Evolutionary conservation across 805 yeast genomes (phyloP).

Genomic region (Nakazawaea molendinolei): DNA sequence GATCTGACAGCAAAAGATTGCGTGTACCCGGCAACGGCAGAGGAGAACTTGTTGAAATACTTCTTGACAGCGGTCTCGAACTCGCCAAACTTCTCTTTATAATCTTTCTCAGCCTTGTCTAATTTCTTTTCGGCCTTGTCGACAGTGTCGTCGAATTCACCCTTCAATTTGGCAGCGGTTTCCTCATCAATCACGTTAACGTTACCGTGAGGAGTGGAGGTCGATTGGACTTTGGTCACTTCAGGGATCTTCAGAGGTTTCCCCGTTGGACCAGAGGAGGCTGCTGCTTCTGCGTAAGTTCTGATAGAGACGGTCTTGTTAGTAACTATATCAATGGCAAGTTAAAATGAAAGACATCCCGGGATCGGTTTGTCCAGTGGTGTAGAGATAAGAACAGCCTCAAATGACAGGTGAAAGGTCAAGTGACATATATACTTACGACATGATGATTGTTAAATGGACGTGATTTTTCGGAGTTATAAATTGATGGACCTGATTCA

Average conservation of each 20-base stretch:
- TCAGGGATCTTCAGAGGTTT: constrained; percentile 25
- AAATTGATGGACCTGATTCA: too few relatives aligned
- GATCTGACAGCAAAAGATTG: constrained; percentile 18
- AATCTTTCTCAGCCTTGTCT: constrained; percentile 24
- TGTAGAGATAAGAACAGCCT: too few relatives aligned
- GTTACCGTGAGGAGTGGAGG: constrained; percentile 13
- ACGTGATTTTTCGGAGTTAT: too few relatives aligned
- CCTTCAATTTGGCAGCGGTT: constrained; percentile 11
- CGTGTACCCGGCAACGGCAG: constrained; percentile 11
- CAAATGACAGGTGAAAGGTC: too few relatives aligned
- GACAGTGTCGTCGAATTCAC: constrained; percentile 17
- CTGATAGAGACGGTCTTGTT: too few relatives aligned
- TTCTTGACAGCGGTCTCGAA: constrained; percentile 17
- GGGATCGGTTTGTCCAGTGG: too few relatives aligned
- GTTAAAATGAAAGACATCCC: too few relatives aligned
- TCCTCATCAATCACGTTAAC: constrained; percentile 10
- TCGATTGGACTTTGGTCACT: constrained; percentile 21
- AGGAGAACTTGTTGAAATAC: constrained; percentile 17
- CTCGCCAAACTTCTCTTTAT: constrained; percentile 19
- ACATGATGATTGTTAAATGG: too few relatives aligned
- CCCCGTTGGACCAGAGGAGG: constrained; percentile 30
- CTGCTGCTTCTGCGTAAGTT: constrained; percentile 39
- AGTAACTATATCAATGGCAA: too few relatives aligned
- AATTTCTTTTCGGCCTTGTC: constrained; percentile 25
- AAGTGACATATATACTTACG: too few relatives aligned